A percentile compares a stretch with the other conserved stretches of the same genome.
These are phyloP conservation scores for Fusarium odoratissimum DNA, from an alignment of 2,329 filamentous ascomycete species.

Conservation along the genomic window DNA sequence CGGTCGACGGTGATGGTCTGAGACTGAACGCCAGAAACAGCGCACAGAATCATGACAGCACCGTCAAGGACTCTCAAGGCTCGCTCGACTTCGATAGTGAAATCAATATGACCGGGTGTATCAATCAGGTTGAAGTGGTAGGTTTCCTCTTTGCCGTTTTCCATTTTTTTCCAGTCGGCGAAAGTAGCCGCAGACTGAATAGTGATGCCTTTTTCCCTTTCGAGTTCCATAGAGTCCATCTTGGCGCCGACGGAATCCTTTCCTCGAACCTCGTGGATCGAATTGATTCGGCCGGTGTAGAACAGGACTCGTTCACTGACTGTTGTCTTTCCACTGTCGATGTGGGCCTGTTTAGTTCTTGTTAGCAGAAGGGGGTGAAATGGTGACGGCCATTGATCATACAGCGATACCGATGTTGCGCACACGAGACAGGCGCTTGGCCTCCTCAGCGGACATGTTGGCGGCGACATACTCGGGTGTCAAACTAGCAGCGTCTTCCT, in stretches of 20 bases:
- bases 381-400: constrained; percentile 46
- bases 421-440: constrained; percentile 80
- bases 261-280: constrained; percentile 96
- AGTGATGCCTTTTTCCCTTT: constrained; percentile 98
- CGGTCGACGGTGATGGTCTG: constrained; percentile 98
- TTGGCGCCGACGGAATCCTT: constrained; percentile 96
- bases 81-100: constrained; percentile 98
- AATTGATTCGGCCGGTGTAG: constrained; percentile 96
- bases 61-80: constrained; percentile 94
- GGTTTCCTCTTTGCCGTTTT: constrained; percentile 84
- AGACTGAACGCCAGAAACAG: constrained; percentile 95
- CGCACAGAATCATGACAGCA: constrained; percentile 98
- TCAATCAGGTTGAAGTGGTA: constrained; percentile 99
- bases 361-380: constrained; percentile 27
- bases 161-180: constrained; percentile 93
- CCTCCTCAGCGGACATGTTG: constrained; percentile 84
- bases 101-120: constrained; percentile 98
- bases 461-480: constrained; percentile 74
- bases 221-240: constrained; percentile 99
- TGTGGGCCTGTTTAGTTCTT: constrained; percentile 76
- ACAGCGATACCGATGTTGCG: constrained; percentile 98
- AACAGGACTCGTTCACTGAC: constrained; percentile 96
- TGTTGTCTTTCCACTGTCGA: constrained; percentile 98
- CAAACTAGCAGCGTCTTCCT: constrained; percentile 63
- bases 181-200: constrained; percentile 99